Evolutionary conservation across 108 stramenopile genomes (phyloP), one percentile per base, ranked within the genome.

Genomic region (Phaeodactylum tricornutum): DNA sequence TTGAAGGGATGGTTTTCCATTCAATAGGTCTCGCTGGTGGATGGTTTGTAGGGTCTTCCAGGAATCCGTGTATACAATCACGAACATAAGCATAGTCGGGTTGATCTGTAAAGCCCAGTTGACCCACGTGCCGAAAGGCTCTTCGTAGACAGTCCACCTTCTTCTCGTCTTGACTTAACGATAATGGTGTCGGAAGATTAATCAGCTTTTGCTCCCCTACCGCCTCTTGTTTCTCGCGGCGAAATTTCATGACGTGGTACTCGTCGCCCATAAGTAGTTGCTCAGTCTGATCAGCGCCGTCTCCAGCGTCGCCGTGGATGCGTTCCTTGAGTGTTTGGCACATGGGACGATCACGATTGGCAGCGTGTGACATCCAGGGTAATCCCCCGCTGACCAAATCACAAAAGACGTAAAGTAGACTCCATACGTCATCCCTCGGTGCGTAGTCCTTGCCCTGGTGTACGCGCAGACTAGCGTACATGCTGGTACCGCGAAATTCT

Each of bases 301-400:
- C 54, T 0, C 61, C 65, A 0, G 52, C 47, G 34, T 77, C 68
- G 5, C 85, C 82, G 38, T 77, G 64, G 12, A 90, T 73, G 12
- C 73, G 64, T 53, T 85, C 81, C 47, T 90, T 90, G 19, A 90
- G 30, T 16, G 65, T 67, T 25, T 77, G 78, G 66, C 87, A 90
- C 9, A 61, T 60, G 0, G 36, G 55, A 31, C 87, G 59, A 50
- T 90, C 82, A 22, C 79, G 47, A 29, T 69, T 74, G 37, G 80
- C 77, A 4, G 87, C 87, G 55, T 83, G 56, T 3, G 64, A 67
- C 87, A 90, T 90, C 87, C 87, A 90, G 4, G 87, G 87, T 39
- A 90, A 47, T 14, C 87, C 87, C 2, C 87, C 87, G 24, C 72
- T 68, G 9, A 85, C 77, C 42, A 90, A 56, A 62, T 90, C 87